Evolutionary conservation across 1,139 yeast genomes (phyloP).

Genomic region (Kodamaea sp.): DNA sequence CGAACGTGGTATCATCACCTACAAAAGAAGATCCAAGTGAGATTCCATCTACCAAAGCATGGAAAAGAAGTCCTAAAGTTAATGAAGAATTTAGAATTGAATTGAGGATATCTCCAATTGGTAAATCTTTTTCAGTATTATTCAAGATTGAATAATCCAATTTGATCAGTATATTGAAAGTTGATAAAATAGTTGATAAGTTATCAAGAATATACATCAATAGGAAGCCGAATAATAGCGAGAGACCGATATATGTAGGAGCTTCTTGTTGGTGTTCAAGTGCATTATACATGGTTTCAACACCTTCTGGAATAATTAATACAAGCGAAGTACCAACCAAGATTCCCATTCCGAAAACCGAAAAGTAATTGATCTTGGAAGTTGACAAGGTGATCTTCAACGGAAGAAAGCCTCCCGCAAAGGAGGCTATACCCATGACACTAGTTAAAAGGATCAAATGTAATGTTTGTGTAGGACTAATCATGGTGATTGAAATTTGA

Average conservation of each 20-base stretch:
- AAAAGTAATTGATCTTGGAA: constrained; percentile 22
- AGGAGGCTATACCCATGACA: constrained; percentile 31
- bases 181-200: constrained; percentile 12
- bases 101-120: constrained; percentile 7
- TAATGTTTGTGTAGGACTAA: too few species aligned
- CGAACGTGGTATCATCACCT: constrained; percentile 42
- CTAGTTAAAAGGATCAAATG: constrained; percentile 14
- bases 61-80: constrained; percentile 62
- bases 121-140: neutral
- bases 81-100: constrained; percentile 35
- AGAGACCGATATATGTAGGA: constrained; percentile 21
- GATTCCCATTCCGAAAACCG: constrained; percentile 59
- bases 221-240: constrained; percentile 47
- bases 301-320: constrained; percentile 71
- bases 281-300: constrained; percentile 42
- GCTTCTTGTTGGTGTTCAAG: constrained; percentile 16
- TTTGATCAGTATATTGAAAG: constrained; percentile 8
- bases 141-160: constrained; percentile 6
- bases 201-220: constrained; percentile 51
- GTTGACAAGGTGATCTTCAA: constrained; percentile 19
- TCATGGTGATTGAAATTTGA: too few species aligned
- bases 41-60: constrained; percentile 72
- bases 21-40: constrained; percentile 63
- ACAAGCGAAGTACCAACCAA: constrained; percentile 61
- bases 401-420: constrained; percentile 33